Evolutionary conservation across 2,329 filamentous ascomycete species (phyloP), one percentile per base, ranked within the genome.

Genomic region (Byssothecium circinans): DNA sequence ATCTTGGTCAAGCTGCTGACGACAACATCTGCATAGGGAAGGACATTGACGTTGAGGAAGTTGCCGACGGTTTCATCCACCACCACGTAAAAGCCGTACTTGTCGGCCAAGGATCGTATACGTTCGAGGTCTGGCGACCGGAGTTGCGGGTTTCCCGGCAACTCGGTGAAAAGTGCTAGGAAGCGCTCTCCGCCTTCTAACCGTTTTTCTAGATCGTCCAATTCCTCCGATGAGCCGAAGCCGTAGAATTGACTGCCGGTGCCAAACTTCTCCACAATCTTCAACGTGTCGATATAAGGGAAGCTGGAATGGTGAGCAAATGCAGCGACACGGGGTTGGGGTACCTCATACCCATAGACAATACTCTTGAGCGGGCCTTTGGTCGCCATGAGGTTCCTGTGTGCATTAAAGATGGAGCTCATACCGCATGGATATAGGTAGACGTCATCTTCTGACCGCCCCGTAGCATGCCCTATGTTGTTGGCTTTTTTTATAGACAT

Each of bases 31-130:
- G 90, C 89, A 65, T 86, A 88, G 2, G 87, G 89, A 4, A 99
- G 80, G 3, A 99, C 89, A 67, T 97, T 90, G 61, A 96, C 86
- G 68, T 99, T 99, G 65, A 95, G 85, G 68, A 96, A 96, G 47
- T 94, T 99, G 59, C 92, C 92, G 50, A 99, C 89, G 0, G 94
- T 97, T 72, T 99, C 94, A 71, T 99, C 94, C 2, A 99, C 82
- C 2, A 97, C 88, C 11, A 97, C 85, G 18, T 85, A 87, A 68
- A 99, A 97, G 64, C 88, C 87, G 71, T 91, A 95, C 54, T 82
- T 78, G 65, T 95, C 85, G 1, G 92, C 91, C 20, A 99, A 75
- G 14, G 72, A 69, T 30, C 88, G 85, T 50, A 99, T 92, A n/a
- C 91, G 85, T 50, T 76, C 75, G 17, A 99, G 81, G 70, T 99